Base-by-base conservation (phyloP, 805 yeast species). In the Saccharomycopsis olivae region DNA sequence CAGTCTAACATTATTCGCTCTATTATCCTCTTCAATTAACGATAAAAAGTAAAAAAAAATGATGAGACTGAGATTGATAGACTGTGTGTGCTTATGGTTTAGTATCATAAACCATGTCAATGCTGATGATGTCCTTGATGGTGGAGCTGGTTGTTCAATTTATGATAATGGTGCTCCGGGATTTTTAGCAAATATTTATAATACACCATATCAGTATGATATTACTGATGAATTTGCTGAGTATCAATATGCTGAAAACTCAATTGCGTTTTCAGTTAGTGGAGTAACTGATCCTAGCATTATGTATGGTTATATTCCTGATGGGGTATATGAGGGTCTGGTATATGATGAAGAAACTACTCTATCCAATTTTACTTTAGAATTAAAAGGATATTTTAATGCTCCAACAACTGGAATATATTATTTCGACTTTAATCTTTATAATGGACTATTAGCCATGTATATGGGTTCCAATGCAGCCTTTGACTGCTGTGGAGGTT, bases 401-500 rank as follows among this genome's bases (percentile, higher is more conserved):
- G 58, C 65, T n/a, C 36, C 48, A 4, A 45, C 39, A 17, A 46
- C 56, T 15, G 66, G 65, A 42, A 36, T 48, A 5, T 61, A 56
- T 35, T 38, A 47, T 0, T 48, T 60, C 32, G 27, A 37, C 11
- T 40, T 58, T 13, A 25, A 33, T 4, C 16, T 19, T 3, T 51
- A 53, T 18, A 65, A 60, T 51, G 65, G 61, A 47, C 47, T 51
- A 15, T 58, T 50, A 8, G 47, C 52, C 46, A 47, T 60, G 17
- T 51, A 50, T 38, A 34, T 60, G 43, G 65, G 61, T 36, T 35
- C 45, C 31, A 48, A 50, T 17, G 49, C 46, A 39, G 64, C 60
- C 3, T 60, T 57, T 33, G 50, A 46, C 15, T 61, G 65, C 47
- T 61, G 66, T 49, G 43, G 49, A 5, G 29, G 35, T 36, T 17